These are phyloP conservation scores for Stropharia rugosoannulata DNA, from an alignment of 768 basidiomycete genomes.

Conservation along the genomic window DNA sequence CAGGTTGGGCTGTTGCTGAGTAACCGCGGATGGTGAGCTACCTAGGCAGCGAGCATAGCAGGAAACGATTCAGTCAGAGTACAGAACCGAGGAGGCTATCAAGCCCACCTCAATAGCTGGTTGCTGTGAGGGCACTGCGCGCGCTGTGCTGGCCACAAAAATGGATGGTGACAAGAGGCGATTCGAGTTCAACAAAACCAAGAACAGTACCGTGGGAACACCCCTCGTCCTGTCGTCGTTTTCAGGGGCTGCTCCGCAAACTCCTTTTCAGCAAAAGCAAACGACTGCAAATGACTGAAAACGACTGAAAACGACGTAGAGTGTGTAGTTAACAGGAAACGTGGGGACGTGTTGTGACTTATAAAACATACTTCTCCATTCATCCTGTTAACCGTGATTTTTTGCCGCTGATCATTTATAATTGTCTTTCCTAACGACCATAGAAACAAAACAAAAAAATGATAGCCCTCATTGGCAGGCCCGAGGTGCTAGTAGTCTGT, in stretches of 20 bases:
- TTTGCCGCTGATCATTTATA: no score
- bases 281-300: no score
- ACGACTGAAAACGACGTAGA: no score
- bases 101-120: slow-evolving; percentile 8
- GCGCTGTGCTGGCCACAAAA: slow-evolving; percentile 1
- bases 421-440: no score
- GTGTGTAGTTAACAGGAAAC: no score
- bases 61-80: neutral
- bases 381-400: no score
- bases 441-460: no score
- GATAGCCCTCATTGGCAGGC: no score
- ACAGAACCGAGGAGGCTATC: neutral
- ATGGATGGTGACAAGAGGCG: slow-evolving; percentile 5
- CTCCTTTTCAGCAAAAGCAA: no score
- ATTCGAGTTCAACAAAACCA: slow-evolving; percentile 18
- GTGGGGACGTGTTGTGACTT: no score
- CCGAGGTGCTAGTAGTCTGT: no score
- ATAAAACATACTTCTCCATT: no score
- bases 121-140: neutral
- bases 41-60: neutral
- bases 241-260: neutral
- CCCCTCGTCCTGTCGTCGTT: slow-evolving; percentile 1
- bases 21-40: slow-evolving; percentile 9
- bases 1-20: slow-evolving; percentile 15
- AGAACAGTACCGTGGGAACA: slow-evolving; percentile 17